phyloP scores from a whole-genome alignment of 768 basidiomycete genomes.

The Serendipita sp. region DNA sequence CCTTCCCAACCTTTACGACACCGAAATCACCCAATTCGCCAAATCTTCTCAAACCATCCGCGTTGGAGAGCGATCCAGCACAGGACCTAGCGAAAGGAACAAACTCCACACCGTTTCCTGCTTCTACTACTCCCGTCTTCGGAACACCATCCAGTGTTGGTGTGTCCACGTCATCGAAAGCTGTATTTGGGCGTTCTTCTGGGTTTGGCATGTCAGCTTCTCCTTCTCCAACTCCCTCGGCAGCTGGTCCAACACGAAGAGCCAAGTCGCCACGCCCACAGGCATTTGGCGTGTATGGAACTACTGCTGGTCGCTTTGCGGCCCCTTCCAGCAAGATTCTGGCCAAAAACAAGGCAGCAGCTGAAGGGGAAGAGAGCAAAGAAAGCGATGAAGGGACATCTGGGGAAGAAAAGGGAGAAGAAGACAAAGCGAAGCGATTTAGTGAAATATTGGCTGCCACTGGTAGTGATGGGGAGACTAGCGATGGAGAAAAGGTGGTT shows the following conservation, averaged over 20 bases:
- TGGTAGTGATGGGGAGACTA: not conserved
- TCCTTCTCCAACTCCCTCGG: slow-evolving; percentile 1
- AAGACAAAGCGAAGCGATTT: not conserved
- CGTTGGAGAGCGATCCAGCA: not conserved
- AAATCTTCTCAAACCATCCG: not conserved
- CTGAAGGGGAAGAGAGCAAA: not conserved
- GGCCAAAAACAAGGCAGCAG: not conserved
- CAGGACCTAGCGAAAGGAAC: not conserved
- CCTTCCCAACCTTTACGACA: not conserved
- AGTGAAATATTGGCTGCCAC: not conserved
- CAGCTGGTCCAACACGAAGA: not conserved
- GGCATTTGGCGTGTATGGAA: not conserved
- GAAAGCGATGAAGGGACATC: not conserved
- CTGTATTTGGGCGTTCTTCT: slow-evolving; percentile 1
- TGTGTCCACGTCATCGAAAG: not conserved
- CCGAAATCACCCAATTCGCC: not conserved
- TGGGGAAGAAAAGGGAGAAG: slow-evolving; percentile 1
- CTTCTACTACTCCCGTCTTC: not conserved
- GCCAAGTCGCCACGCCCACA: slow-evolving; percentile 2
- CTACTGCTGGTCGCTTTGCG: not conserved
- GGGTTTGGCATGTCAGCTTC: not conserved
- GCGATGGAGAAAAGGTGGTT: slow-evolving; percentile 1
- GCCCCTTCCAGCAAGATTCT: slow-evolving; percentile 1
- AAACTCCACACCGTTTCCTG: not conserved
- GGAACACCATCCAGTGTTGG: not conserved